Evolutionary conservation across 768 basidiomycete genomes (phyloP).

Genomic region (Serendipita sp.): DNA sequence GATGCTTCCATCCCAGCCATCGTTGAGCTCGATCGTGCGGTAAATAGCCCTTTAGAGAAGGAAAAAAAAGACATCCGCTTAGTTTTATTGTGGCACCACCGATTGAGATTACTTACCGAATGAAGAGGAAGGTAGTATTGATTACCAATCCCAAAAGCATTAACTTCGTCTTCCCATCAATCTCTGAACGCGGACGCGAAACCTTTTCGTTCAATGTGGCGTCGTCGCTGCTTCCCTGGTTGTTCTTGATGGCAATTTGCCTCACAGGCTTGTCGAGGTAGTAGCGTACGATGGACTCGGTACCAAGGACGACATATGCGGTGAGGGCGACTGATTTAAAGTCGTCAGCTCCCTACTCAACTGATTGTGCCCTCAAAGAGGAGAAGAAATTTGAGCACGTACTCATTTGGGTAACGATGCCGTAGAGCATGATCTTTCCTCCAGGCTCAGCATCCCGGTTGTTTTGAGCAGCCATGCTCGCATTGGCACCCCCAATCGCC

Average conservation of each 20-base stretch:
- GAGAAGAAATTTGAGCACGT: slow-evolving; percentile 2
- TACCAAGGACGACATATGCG: slow-evolving; percentile 26
- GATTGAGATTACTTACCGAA: slow-evolving; percentile 26
- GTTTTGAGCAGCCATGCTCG: slow-evolving; percentile 14
- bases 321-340: slow-evolving; percentile 25
- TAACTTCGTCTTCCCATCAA: slow-evolving; percentile 12
- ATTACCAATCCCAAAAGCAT: slow-evolving; percentile 16
- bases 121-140: slow-evolving; percentile 29
- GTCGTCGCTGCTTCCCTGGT: too few species aligned
- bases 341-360: not conserved
- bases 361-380: too few species aligned
- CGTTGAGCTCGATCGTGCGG: slow-evolving; percentile 32
- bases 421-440: slow-evolving; percentile 12
- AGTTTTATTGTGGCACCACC: not conserved
- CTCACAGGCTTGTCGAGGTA: slow-evolving; percentile 15
- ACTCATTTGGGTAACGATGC: slow-evolving; percentile 14
- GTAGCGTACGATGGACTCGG: slow-evolving; percentile 32
- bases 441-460: slow-evolving; percentile 12
- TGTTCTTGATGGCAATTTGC: not conserved
- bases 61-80: not conserved
- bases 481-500: slow-evolving; percentile 24
- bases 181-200: not conserved
- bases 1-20: slow-evolving; percentile 37
- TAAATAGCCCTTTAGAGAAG: slow-evolving; percentile 20
- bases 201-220: not conserved